Conservation (phyloP, 169 alveolate species). For the Amoebophrya sp. region DNA sequence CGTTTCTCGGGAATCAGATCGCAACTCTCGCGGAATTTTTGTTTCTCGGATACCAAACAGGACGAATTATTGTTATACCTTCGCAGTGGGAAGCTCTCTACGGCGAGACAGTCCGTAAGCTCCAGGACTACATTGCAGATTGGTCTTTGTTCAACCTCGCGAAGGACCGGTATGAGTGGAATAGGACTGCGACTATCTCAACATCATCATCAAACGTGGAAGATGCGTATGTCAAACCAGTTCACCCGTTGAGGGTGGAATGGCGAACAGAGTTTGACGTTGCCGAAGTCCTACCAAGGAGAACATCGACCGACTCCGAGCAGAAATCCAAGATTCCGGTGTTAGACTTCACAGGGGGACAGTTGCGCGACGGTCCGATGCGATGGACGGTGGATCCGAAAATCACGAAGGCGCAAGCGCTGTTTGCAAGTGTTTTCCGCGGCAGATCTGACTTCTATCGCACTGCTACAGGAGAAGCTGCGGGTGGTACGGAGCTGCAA, state of each 20-base stretch:
- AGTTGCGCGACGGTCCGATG: slow-evolving; percentile 23
- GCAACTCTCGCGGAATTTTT: background rate
- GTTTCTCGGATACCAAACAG: background rate
- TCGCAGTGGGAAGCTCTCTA: background rate
- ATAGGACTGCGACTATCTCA: no score
- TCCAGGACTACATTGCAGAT: background rate
- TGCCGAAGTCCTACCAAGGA: no score
- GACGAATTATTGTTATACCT: background rate
- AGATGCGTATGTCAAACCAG: background rate
- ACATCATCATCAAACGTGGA: no score
- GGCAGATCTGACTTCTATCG: background rate
- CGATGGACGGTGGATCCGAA: background rate
- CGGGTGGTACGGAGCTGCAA: no score
- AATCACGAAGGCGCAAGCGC: background rate
- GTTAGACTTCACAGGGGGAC: background rate
- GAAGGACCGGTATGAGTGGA: background rate
- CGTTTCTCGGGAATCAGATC: slow-evolving; percentile 15
- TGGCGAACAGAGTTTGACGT: no score
- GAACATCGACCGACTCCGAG: no score
- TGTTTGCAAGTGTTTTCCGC: background rate
- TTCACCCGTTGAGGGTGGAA: background rate
- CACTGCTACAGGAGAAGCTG: no score
- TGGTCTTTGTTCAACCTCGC: background rate
- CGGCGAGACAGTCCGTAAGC: background rate
- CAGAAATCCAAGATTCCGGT: background rate